Conservation (phyloP, 768 basidiomycete species). For the Leccinellum rugosiceps region DNA sequence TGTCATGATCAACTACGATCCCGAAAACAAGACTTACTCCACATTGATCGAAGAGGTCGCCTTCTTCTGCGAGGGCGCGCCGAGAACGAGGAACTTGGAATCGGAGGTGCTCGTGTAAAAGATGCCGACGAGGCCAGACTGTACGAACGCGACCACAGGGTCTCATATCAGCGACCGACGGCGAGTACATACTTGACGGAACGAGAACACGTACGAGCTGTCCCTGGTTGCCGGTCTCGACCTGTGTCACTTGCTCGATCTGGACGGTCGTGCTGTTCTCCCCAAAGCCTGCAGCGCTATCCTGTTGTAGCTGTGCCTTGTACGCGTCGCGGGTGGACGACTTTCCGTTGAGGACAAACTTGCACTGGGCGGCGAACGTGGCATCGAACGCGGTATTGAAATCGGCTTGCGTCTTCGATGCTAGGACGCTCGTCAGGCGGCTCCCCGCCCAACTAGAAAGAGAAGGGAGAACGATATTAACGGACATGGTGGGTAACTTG, state of each 20-base stretch:
- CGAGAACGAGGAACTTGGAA: constrained; percentile 32
- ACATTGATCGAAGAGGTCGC: constrained; percentile 39
- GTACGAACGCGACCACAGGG: neutral
- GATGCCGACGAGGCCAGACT: constrained; percentile 33
- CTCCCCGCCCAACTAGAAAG: constrained; percentile 43
- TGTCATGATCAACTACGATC: neutral
- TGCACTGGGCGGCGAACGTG: constrained; percentile 36
- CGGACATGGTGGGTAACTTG: constrained; percentile 17
- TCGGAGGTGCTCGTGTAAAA: constrained; percentile 38
- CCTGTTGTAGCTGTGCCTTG: constrained; percentile 33
- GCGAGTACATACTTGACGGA: neutral
- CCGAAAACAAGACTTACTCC: constrained; percentile 25
- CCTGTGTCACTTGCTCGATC: constrained; percentile 26
- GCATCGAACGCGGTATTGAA: constrained; percentile 40
- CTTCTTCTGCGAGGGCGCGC: constrained; percentile 30
- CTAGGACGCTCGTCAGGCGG: constrained; percentile 36
- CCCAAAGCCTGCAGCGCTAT: constrained; percentile 21
- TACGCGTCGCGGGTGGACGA: constrained; percentile 38
- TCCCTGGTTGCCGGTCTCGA: constrained; percentile 25
- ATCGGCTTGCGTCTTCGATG: constrained; percentile 33
- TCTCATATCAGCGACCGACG: neutral
- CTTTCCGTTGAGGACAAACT: constrained; percentile 41
- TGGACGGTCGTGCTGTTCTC: constrained; percentile 19
- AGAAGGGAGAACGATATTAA: constrained; percentile 35
- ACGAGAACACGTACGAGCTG: constrained; percentile 20